Conservation (phyloP, 2,329 filamentous ascomycete species). For the Pseudogymnoascus sp. region DNA sequence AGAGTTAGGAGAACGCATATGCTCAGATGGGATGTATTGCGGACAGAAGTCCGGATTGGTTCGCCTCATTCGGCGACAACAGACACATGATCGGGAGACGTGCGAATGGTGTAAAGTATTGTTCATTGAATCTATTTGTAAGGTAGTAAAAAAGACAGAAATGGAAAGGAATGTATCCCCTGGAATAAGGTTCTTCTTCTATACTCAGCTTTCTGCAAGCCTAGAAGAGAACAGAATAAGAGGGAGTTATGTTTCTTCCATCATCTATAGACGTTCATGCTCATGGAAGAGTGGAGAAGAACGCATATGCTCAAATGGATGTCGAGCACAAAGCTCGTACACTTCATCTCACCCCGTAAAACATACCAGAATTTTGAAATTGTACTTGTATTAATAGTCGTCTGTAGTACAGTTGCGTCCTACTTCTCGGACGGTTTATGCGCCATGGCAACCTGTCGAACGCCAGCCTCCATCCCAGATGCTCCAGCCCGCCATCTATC, state of each 20-base stretch:
- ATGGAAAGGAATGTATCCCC: slow-evolving; percentile 21
- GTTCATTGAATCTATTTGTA: slow-evolving; percentile 10
- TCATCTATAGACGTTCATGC: slow-evolving; percentile 32
- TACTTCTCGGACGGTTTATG: background rate
- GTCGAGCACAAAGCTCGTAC: background rate
- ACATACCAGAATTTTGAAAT: slow-evolving; percentile 6
- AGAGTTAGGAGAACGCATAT: slow-evolving; percentile 13
- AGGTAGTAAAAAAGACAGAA: background rate
- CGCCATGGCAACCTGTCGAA: background rate
- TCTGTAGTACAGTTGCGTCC: background rate
- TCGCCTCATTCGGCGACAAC: background rate
- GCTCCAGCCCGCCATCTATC: slow-evolving; percentile 6
- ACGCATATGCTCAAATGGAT: slow-evolving; percentile 35
- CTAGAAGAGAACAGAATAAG: slow-evolving; percentile 22
- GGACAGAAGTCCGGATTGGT: background rate
- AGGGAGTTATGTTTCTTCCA: slow-evolving; percentile 28
- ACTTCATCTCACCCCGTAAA: background rate
- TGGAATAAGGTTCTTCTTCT: slow-evolving; percentile 24
- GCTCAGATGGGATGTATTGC: slow-evolving; percentile 8
- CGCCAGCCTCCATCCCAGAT: slow-evolving; percentile 16
- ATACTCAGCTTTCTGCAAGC: slow-evolving; percentile 12
- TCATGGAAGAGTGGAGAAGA: slow-evolving; percentile 27
- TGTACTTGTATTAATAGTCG: slow-evolving; percentile 10
- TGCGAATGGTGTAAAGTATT: slow-evolving; percentile 7
- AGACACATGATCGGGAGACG: background rate